A percentile compares a stretch with the other conserved stretches of the same genome.
Conservation (phyloP, 805 yeast species). For the Scheffersomyces spartinae region DNA sequence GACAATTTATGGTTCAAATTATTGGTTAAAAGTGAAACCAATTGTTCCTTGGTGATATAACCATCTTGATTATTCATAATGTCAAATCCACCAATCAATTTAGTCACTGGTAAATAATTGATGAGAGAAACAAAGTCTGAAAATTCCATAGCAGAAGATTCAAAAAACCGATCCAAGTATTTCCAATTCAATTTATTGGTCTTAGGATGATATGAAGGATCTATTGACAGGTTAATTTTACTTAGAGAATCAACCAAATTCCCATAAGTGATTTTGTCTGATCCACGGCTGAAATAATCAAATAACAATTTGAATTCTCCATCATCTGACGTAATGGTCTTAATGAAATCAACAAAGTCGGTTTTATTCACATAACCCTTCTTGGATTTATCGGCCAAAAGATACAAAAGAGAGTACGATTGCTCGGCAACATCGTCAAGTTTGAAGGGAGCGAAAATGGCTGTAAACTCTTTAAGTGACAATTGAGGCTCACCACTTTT, state of each 20-base stretch:
- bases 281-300: not conserved
- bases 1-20: conserved; percentile 32
- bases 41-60: conserved; percentile 17
- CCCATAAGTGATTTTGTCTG: not conserved
- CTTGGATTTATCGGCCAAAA: conserved; percentile 63
- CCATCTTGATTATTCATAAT: conserved; percentile 18
- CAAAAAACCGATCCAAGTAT: conserved; percentile 27
- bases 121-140: conserved; percentile 28
- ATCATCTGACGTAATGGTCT: conserved; percentile 24
- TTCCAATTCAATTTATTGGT: conserved; percentile 31
- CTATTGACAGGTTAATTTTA: conserved; percentile 12
- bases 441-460: conserved; percentile 29
- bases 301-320: conserved; percentile 19
- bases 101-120: conserved; percentile 33
- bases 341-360: conserved; percentile 70
- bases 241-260: not conserved
- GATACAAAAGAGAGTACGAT: conserved; percentile 46
- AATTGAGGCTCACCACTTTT: conserved; percentile 13
- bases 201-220: conserved; percentile 29
- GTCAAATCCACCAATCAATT: conserved; percentile 32
- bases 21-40: conserved; percentile 20
- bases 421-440: conserved; percentile 27
- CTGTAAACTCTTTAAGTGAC: conserved; percentile 23
- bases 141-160: conserved; percentile 27
- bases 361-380: conserved; percentile 55